Conservation (phyloP, 345 rosid species). For the Salix exigua region DNA sequence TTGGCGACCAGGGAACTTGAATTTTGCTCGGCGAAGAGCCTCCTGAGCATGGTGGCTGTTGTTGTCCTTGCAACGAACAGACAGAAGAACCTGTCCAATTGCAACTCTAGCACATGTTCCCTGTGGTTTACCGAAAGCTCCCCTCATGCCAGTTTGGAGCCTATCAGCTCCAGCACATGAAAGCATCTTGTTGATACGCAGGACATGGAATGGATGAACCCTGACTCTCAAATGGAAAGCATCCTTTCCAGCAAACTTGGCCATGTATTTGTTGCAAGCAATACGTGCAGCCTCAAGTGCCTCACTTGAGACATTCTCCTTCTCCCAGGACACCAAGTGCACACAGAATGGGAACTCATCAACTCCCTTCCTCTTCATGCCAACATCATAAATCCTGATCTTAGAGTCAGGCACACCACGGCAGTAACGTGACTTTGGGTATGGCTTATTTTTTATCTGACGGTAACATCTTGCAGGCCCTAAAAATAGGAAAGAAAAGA, state of each 20-base stretch:
- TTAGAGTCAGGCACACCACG: slow-evolving; percentile 80
- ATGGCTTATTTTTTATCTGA: slow-evolving; percentile 72
- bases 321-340: slow-evolving; percentile 81
- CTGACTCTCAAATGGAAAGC: slow-evolving; percentile 73
- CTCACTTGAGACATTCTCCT: slow-evolving; percentile 70
- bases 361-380: slow-evolving; percentile 79
- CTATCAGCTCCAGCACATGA: slow-evolving; percentile 89
- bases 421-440: slow-evolving; percentile 61
- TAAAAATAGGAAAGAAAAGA: not conserved
- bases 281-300: slow-evolving; percentile 78
- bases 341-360: slow-evolving; percentile 81
- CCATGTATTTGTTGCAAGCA: slow-evolving; percentile 79
- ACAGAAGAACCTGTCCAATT: slow-evolving; percentile 74
- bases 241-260: slow-evolving; percentile 70
- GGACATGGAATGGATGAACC: slow-evolving; percentile 77
- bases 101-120: slow-evolving; percentile 72
- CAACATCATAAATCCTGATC: slow-evolving; percentile 76
- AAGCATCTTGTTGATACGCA: slow-evolving; percentile 81
- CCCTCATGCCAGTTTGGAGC: slow-evolving; percentile 81
- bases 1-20: slow-evolving; percentile 77
- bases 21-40: slow-evolving; percentile 77
- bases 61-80: slow-evolving; percentile 68
- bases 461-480: slow-evolving; percentile 35
- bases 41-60: slow-evolving; percentile 71
- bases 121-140: slow-evolving; percentile 75